phyloP scores from a whole-genome alignment of 1,284 basidiomycete genomes.

The Microbotryum saponariae region DNA sequence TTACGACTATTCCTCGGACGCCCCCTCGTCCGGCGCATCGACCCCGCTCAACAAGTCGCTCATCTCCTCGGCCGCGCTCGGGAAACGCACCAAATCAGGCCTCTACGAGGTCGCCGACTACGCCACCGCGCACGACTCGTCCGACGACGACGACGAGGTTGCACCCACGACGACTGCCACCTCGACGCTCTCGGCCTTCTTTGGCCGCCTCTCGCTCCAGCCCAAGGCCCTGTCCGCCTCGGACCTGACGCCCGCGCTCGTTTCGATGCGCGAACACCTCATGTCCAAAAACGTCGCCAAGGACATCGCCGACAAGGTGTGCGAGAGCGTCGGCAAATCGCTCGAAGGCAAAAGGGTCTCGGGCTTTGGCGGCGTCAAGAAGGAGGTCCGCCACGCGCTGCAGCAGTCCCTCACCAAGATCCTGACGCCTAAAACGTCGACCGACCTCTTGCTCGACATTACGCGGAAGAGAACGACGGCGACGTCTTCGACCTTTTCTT shows the following conservation, averaged over 20 bases:
- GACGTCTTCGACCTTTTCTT: neutral
- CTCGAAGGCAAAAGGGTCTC: constrained; percentile 72
- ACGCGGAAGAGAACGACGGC: constrained; percentile 43
- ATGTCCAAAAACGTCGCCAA: constrained; percentile 99
- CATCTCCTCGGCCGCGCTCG: constrained; percentile 70
- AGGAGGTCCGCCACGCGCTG: constrained; percentile 74
- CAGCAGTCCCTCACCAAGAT: constrained; percentile 84
- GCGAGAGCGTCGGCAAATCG: constrained; percentile 80
- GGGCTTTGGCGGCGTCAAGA: constrained; percentile 53
- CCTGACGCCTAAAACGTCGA: constrained; percentile 91
- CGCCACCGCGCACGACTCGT: constrained; percentile 38
- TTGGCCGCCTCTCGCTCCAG: constrained; percentile 62
- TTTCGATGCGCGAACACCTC: constrained; percentile 91
- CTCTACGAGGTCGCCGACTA: constrained; percentile 36
- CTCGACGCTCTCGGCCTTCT: constrained; percentile 50
- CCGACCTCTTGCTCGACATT: constrained; percentile 75
- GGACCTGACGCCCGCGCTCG: constrained; percentile 79
- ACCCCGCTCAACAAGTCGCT: constrained; percentile 40
- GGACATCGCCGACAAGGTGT: constrained; percentile 89
- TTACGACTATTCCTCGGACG: constrained; percentile 33
- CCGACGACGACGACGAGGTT: constrained; percentile 46
- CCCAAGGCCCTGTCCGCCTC: constrained; percentile 71
- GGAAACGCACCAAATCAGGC: constrained; percentile 67
- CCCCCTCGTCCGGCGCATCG: constrained; percentile 6
- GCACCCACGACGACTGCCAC: constrained; percentile 42